Base-by-base conservation (phyloP, 805 yeast species). In the Vanderwaltozyma yarrowii region DNA sequence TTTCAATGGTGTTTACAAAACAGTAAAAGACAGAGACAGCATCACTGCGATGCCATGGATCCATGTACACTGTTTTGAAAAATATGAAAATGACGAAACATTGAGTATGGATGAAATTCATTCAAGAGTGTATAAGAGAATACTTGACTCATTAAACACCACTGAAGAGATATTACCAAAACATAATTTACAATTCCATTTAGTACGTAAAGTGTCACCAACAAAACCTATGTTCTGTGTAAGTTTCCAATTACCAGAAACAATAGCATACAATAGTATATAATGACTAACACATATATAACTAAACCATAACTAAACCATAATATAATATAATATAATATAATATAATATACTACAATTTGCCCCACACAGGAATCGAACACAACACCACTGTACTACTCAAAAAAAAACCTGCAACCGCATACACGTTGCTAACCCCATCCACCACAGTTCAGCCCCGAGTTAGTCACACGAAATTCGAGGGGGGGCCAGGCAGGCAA, bases 161-260 rank as follows among this genome's bases (percentile, higher is more conserved):
- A 57, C 80, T 27, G 65, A 67, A 2, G 65, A 72, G 0, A 61
- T 75, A 8, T 46, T 65, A 13, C 70, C 75, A 0, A 63, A 75
- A 12, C 67, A 67, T 3, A 55, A 63, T 0, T 60, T 82, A 28
- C 52, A 61, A 0, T 82, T 89, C 61, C 97, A 89, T 52, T 64
- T 80, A 46, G 98, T 92, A 9, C 76, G 99, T 55, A 80, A 78
- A 56, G 98, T 92, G 7, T 89, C 98, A 1, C 98, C 98, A 4
- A 85, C 96, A 5, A 92, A 92, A 55, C 89, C 89, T 25, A 92
- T 92, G 98, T 88, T 74, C 56, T 86, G 96, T 61, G 82, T 86
- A 3, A 68, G 87, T 6, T 88, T 88, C 60, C 59, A 60, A 50
- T 67, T 92, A 24, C 94, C 94, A 31, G 24, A 11, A 32, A 33